Evolutionary conservation across 2,329 filamentous ascomycete genomes (phyloP), one percentile per base, ranked within the genome.

Genomic region (Diaporthe amygdali): DNA sequence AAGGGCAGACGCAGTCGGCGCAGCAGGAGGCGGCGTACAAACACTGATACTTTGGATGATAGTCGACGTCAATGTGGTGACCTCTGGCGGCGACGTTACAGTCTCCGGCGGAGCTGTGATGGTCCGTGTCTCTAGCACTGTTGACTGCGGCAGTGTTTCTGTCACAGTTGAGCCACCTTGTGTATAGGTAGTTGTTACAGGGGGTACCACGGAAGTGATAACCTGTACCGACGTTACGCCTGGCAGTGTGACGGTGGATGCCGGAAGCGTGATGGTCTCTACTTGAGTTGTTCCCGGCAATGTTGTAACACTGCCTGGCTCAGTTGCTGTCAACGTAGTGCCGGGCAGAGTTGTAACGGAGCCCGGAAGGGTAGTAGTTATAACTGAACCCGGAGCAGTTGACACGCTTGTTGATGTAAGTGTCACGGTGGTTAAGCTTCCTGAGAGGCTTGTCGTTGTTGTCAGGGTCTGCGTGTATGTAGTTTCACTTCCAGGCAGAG

Each of bases 1-100:
- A 17, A 84, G 79, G 10, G 73, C 66, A 17, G 46, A 41, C 39
- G 71, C 41, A 59, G 77, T 69, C 46, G 78, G 54, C 25, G 66
- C 68, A 34, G 84, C 84, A 2, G 84, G 84, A 2, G 87, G 85
- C 2, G 80, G 78, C 4, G 86, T 79, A 71, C 88, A 90, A 5
- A 82, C 73, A 17, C 81, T 82, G 10, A 85, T 72, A 0, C 75
- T 75, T 25, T 76, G 75, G 5, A 80, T 80, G 32, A 82, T 70
- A 4, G 81, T 80, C 0, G 80, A 79, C 2, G 80, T 76, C 15
- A 81, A 56, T 0, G 80, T 82, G 25, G 75, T 74, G 4, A 77
- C 75, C 10, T 72, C 52, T n/a, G 73, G 73, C 9, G 76, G 74
- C 7, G 73, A 20, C 0, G 78, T 79, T 3, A 76, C 72, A 2